These are phyloP conservation scores for Fusarium phyllophilum DNA, from an alignment of 2,329 filamentous ascomycete species.

Conservation along the genomic window DNA sequence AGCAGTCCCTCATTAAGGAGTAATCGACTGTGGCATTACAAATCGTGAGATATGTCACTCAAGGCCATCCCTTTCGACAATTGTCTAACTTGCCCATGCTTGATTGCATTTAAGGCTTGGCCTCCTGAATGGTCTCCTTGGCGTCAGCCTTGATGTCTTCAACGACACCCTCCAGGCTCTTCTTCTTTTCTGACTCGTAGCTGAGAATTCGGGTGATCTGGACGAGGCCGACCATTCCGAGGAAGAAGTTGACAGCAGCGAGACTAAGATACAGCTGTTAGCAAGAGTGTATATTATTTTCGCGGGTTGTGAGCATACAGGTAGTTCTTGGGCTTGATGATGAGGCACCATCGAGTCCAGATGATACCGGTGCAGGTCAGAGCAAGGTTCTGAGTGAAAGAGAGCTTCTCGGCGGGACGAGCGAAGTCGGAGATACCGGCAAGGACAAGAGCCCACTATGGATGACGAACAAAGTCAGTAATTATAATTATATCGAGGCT, in stretches of 20 bases:
- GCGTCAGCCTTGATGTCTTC: conserved; percentile 56
- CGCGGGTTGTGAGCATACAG: conserved; percentile 66
- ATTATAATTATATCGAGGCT: neutral
- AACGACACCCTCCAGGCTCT: conserved; percentile 48
- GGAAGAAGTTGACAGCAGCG: conserved; percentile 97
- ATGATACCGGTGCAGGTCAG: conserved; percentile 92
- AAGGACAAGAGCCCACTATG: conserved; percentile 90
- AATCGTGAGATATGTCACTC: conserved; percentile 13
- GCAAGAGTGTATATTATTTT: neutral
- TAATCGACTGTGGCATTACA: neutral
- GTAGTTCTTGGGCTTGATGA: conserved; percentile 93
- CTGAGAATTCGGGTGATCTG: conserved; percentile 82
- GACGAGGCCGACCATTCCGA: conserved; percentile 85
- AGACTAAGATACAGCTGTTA: conserved; percentile 63
- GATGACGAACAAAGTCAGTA: conserved; percentile 19
- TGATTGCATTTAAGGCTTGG: conserved; percentile 34
- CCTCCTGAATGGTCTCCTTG: conserved; percentile 46
- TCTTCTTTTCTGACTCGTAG: conserved; percentile 71
- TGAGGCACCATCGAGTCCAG: conserved; percentile 98
- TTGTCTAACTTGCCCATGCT: neutral
- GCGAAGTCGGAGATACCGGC: conserved; percentile 92
- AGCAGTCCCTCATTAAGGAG: neutral
- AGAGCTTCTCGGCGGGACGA: conserved; percentile 91
- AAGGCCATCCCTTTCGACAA: neutral
- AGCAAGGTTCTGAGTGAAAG: conserved; percentile 89